Evolutionary conservation across 164 flowering plant species (phyloP).

Genomic region (Chloranthus sessilifolius): DNA sequence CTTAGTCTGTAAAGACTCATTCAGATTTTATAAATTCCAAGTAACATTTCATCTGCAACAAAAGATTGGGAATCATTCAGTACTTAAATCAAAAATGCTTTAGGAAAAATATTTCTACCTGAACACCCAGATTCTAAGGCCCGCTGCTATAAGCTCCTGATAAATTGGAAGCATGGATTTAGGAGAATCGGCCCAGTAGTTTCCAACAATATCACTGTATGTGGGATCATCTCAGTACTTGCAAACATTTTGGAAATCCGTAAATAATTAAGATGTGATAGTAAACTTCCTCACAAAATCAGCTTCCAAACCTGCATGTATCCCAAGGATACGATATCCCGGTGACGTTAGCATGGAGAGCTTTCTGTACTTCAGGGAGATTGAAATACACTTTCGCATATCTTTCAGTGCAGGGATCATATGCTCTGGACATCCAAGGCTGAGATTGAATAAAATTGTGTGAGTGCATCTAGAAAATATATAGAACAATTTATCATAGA

Average conservation of each 20-base stretch:
- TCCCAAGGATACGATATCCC: slow-evolving; percentile 69
- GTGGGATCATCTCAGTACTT: slow-evolving; percentile 2
- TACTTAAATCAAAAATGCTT: too few species aligned
- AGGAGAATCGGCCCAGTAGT: slow-evolving; percentile 84
- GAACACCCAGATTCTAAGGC: slow-evolving; percentile 82
- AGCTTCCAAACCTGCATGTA: slow-evolving; percentile 66
- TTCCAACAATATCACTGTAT: slow-evolving; percentile 67
- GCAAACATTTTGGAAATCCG: too few species aligned
- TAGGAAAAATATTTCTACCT: slow-evolving; percentile 48
- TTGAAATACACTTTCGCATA: slow-evolving; percentile 71
- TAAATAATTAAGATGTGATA: background rate
- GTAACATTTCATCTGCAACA: too few species aligned
- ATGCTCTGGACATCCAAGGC: slow-evolving; percentile 97
- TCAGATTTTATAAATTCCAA: too few species aligned
- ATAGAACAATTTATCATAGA: background rate
- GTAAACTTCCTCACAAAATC: background rate
- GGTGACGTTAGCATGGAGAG: slow-evolving; percentile 84
- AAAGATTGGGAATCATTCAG: too few species aligned
- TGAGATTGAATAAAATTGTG: slow-evolving; percentile 22
- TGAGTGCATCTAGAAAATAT: slow-evolving; percentile 5
- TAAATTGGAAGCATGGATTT: slow-evolving; percentile 88
- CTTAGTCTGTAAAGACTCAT: too few species aligned
- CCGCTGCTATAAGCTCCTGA: slow-evolving; percentile 74
- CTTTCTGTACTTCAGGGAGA: slow-evolving; percentile 85
- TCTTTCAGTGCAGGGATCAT: slow-evolving; percentile 94